phyloP scores from a whole-genome alignment of 2,329 filamentous ascomycete species.

The Fusarium zealandicum region DNA sequence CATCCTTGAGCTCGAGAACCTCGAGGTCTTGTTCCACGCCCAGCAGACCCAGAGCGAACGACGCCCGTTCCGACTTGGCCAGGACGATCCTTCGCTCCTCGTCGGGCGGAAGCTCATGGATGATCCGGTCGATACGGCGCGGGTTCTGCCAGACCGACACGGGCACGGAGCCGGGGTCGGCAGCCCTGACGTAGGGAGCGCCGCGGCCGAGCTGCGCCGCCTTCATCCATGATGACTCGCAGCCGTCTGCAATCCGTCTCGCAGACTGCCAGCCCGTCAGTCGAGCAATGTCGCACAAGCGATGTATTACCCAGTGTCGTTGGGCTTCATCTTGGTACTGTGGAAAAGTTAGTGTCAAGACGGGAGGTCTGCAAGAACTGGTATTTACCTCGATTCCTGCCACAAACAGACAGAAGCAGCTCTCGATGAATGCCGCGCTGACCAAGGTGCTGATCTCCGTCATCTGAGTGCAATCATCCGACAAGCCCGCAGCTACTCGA shows the following conservation, averaged over 20 bases:
- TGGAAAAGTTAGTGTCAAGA: slow-evolving; percentile 23
- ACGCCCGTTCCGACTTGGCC: slow-evolving; percentile 68
- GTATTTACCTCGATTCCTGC: slow-evolving; percentile 73
- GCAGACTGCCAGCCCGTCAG: slow-evolving; percentile 90
- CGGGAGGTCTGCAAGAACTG: background rate
- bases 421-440: slow-evolving; percentile 83
- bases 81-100: slow-evolving; percentile 61
- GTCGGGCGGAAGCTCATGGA: slow-evolving; percentile 54
- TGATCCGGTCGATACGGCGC: slow-evolving; percentile 59
- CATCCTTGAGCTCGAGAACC: slow-evolving; percentile 62
- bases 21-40: slow-evolving; percentile 79
- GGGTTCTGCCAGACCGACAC: slow-evolving; percentile 57
- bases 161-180: slow-evolving; percentile 46
- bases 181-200: slow-evolving; percentile 70
- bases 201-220: slow-evolving; percentile 76
- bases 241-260: slow-evolving; percentile 80
- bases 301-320: slow-evolving; percentile 77
- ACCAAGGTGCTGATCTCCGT: slow-evolving; percentile 76
- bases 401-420: slow-evolving; percentile 84
- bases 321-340: slow-evolving; percentile 77
- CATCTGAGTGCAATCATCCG: slow-evolving; percentile 60
- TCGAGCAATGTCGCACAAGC: slow-evolving; percentile 76
- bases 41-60: slow-evolving; percentile 81
- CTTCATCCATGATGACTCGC: slow-evolving; percentile 84
- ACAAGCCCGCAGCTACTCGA: slow-evolving; percentile 77